Evolutionary conservation across 768 basidiomycete genomes (phyloP).

Genomic region (Suillus occidentalis): DNA sequence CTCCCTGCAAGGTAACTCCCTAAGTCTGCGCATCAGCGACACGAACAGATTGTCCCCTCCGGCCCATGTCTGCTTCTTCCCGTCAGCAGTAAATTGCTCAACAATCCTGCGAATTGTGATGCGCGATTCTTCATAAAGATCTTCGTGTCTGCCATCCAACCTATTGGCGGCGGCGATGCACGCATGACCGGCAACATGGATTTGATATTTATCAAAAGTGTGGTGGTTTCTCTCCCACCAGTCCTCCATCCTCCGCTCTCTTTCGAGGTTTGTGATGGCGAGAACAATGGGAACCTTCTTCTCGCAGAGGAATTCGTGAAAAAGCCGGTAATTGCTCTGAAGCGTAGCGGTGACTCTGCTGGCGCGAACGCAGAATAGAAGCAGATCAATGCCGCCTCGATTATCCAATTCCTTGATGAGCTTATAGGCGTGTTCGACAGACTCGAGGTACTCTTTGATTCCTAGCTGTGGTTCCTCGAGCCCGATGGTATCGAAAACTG

Average conservation of each 20-base stretch:
- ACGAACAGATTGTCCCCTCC: constrained; percentile 10
- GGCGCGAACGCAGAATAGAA: constrained; percentile 42
- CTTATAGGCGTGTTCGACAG: constrained; percentile 27
- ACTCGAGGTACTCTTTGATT: constrained; percentile 27
- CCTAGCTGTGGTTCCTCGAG: constrained; percentile 33
- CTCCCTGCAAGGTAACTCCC: constrained; percentile 20
- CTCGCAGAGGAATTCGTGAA: constrained; percentile 40
- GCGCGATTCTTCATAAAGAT: constrained; percentile 23
- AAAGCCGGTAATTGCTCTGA: constrained; percentile 40
- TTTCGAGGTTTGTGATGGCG: constrained; percentile 33
- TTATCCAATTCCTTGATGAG: constrained; percentile 33
- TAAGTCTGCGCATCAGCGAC: constrained; percentile 27
- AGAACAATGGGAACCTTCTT: constrained; percentile 26
- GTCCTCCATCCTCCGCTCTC: constrained; percentile 17
- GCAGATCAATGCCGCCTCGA: constrained; percentile 40
- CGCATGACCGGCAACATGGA: constrained; percentile 31
- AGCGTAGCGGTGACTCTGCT: constrained; percentile 37
- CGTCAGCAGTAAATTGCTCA: constrained; percentile 4
- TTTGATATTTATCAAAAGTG: constrained; percentile 25
- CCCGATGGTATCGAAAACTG: constrained; percentile 36
- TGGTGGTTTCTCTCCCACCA: constrained; percentile 19
- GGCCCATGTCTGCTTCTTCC: too few species aligned
- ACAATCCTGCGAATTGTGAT: constrained; percentile 18
- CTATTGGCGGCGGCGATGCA: constrained; percentile 35
- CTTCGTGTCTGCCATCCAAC: constrained; percentile 19